A percentile compares a stretch with the other conserved stretches of the same genome.
Conservation (phyloP, 768 basidiomycete genomes). For the Rhodotorula sphaerocarpa region DNA sequence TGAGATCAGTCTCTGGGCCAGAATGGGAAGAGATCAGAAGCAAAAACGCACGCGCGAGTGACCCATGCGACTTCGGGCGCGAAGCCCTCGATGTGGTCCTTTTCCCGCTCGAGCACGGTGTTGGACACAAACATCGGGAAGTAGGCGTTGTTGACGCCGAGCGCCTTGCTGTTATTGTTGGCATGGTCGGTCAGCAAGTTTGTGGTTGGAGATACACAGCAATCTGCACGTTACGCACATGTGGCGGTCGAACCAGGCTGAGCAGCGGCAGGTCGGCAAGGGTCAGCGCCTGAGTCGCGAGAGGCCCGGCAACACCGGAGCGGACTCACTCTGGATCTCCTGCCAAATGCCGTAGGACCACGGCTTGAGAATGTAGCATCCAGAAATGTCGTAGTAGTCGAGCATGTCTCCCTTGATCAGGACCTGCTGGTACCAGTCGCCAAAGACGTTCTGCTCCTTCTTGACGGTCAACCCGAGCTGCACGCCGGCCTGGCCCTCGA, state of each 20-base stretch:
- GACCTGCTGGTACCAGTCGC: slow-evolving; percentile 51
- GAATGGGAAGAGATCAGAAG: not conserved
- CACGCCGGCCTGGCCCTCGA: slow-evolving; percentile 35
- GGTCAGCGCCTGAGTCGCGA: too few relatives aligned
- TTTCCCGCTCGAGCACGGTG: slow-evolving; percentile 88
- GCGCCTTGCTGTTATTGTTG: slow-evolving; percentile 71
- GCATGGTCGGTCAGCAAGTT: slow-evolving; percentile 31
- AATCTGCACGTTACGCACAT: slow-evolving; percentile 2
- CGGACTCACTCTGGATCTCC: slow-evolving; percentile 67
- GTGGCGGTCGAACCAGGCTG: slow-evolving; percentile 78
- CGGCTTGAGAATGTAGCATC: slow-evolving; percentile 96
- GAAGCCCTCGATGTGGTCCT: slow-evolving; percentile 98
- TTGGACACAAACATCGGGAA: slow-evolving; percentile 98
- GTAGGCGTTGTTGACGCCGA: slow-evolving; percentile 93
- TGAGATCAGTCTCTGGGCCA: not conserved
- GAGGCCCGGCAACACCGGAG: too few relatives aligned
- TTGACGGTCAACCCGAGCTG: slow-evolving; percentile 39
- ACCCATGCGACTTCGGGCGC: slow-evolving; percentile 99
- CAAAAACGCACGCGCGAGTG: slow-evolving; percentile 68
- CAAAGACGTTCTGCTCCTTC: slow-evolving; percentile 40
- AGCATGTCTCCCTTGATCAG: slow-evolving; percentile 96
- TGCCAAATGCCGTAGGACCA: slow-evolving; percentile 99
- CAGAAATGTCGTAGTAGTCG: slow-evolving; percentile 96
- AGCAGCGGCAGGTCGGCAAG: too few relatives aligned
- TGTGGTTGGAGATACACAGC: not conserved